A percentile compares a stretch with the other conserved stretches of the same genome.
Evolutionary conservation across 1,284 basidiomycete genomes (phyloP).

Genomic region (Trametes polyzona): DNA sequence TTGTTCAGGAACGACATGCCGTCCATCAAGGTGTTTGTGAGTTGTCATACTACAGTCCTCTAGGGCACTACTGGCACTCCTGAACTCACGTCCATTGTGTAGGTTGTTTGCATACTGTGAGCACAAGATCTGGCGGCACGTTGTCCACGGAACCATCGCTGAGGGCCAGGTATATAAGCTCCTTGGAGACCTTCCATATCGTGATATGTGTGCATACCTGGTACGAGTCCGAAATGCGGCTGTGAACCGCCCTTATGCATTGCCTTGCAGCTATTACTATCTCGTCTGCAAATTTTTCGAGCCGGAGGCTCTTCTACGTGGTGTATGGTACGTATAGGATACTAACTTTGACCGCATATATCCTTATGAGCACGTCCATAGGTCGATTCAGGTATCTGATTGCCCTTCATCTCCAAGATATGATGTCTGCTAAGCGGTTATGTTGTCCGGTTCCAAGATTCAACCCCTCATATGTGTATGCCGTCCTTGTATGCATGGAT

Average conservation of each 20-base stretch:
- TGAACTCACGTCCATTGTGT: not conserved
- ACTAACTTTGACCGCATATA: no score
- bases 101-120: not conserved
- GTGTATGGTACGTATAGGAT: not conserved
- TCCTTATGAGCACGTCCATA: no score
- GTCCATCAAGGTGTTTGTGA: not conserved
- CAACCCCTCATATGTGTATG: no score
- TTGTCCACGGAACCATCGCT: not conserved
- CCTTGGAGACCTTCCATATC: conserved; percentile 2
- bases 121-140: not conserved
- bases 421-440: no score
- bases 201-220: conserved; percentile 3
- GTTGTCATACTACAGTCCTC: not conserved
- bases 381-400: no score
- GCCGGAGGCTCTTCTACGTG: not conserved
- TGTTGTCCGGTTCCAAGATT: no score
- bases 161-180: not conserved
- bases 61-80: not conserved
- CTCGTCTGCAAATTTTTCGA: conserved; percentile 3
- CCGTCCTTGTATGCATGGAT: no score
- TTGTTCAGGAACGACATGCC: not conserved
- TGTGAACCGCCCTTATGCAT: not conserved
- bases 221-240: not conserved
- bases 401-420: no score
- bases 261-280: conserved; percentile 1